Base-by-base conservation (phyloP, 768 basidiomycete species). In the Udeniomyces megalosporus region DNA sequence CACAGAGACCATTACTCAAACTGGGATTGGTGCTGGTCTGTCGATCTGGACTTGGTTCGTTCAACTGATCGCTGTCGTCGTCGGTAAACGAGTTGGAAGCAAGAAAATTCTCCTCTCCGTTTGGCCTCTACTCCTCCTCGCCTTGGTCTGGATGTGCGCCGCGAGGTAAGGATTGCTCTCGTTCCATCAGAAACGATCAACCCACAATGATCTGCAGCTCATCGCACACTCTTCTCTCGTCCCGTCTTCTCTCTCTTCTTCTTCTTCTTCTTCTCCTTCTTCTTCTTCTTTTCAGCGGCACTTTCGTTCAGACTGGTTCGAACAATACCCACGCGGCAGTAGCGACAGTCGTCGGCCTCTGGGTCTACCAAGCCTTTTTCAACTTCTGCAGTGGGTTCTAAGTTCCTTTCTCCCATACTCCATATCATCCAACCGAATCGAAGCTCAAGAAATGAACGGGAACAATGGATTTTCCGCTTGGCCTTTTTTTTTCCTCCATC, bases 11-110 rank as follows among this genome's bases (percentile, higher is more conserved):
- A 68, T 70, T 2, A 70, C 71, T 17, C 75, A 75, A 60, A 75
- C 74, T 22, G 75, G 75, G 42, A 73, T 76, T 68, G 67, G 68
- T 35, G 72, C 72, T 34, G 75, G 72, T 24, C n/a, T n/a, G n/a
- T n/a, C n/a, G n/a, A 67, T 71, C 28, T 73, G 71, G 58, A 72
- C 72, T 34, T 73, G 69, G 70, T 60, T 72, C 58, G 68, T 67
- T 50, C 72, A 74, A 53, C 69, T 75, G 58, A 63, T 61, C 26
- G 73, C 70, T 3, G 68, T 72, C 10, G 65, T 66, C 46, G 57
- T 69, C 20, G 72, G 71, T 50, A 71, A 71, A 53, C 68, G 68
- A 7, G 67, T 75, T 11, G 72, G 71, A 1, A 68, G 71, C 34
- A 69, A 69, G 46, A 70, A 68, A 14, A 70, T 74, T 58, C 55